Conservation (phyloP, 176 grass and related monocot genomes). For the Phoenix roebelenii region DNA sequence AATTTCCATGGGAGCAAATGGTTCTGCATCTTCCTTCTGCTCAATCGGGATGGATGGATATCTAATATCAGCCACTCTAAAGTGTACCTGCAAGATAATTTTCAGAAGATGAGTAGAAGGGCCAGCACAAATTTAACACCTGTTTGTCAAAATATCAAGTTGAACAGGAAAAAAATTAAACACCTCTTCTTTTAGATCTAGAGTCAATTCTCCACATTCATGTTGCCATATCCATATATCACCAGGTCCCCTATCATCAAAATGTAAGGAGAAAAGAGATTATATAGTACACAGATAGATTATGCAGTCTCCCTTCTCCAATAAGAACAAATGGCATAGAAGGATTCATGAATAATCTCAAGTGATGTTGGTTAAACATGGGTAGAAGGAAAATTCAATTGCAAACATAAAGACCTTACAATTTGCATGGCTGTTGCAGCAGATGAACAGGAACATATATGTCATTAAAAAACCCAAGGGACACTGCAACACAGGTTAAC, state of each 20-base stretch:
- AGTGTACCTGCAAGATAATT: slow-evolving; percentile 51
- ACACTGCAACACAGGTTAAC: slow-evolving; percentile 45
- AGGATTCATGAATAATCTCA: no score
- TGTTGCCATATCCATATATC: slow-evolving; percentile 59
- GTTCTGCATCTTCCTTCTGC: slow-evolving; percentile 58
- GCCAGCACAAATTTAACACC: not conserved
- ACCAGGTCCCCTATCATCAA: slow-evolving; percentile 37
- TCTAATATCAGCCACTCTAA: slow-evolving; percentile 67
- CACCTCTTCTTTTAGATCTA: slow-evolving; percentile 91
- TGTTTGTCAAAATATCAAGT: not conserved
- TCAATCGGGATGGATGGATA: slow-evolving; percentile 74
- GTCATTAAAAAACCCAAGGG: slow-evolving; percentile 89
- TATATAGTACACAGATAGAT: not conserved
- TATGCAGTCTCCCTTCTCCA: no score
- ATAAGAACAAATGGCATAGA: no score
- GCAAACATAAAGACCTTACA: slow-evolving; percentile 22
- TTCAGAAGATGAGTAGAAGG: slow-evolving; percentile 13
- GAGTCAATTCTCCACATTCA: slow-evolving; percentile 40
- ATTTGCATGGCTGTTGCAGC: slow-evolving; percentile 43
- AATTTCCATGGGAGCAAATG: slow-evolving; percentile 89
- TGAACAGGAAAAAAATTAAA: slow-evolving; percentile 3
- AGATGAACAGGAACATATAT: slow-evolving; percentile 49
- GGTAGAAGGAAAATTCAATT: no score
- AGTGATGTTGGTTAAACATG: no score
- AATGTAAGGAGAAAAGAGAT: not conserved